phyloP scores from a whole-genome alignment of 306 rosid genomes.

The Dalbergia cultrata region DNA sequence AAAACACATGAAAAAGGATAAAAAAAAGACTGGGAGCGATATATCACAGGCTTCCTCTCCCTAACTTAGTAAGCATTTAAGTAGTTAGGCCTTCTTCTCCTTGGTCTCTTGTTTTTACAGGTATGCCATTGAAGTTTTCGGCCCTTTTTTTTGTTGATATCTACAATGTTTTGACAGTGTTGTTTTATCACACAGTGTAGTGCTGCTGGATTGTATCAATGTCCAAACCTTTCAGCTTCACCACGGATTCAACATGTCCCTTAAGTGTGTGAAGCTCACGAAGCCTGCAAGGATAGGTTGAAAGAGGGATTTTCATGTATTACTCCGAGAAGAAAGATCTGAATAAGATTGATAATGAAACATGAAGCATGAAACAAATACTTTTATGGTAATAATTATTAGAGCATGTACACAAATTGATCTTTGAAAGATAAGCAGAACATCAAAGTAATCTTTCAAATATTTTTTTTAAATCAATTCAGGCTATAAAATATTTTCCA shows the following conservation, averaged over 20 bases:
- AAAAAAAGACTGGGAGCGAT: conserved; percentile 49
- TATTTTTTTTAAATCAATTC: too few relatives aligned
- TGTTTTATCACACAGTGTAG: conserved; percentile 77
- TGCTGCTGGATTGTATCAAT: conserved; percentile 95
- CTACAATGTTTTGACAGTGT: conserved; percentile 24
- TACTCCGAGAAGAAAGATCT: neutral
- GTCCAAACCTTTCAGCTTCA: conserved; percentile 95
- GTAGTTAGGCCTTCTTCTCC: conserved; percentile 54
- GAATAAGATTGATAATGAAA: neutral
- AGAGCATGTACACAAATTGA: too few relatives aligned
- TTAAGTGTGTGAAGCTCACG: conserved; percentile 97
- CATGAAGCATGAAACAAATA: too few relatives aligned
- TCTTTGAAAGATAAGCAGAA: neutral
- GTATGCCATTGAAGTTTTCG: conserved; percentile 31
- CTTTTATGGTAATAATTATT: too few relatives aligned
- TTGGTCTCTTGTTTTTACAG: conserved; percentile 40
- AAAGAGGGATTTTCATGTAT: neutral
- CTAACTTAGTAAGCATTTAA: conserved; percentile 45
- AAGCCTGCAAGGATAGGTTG: conserved; percentile 60
- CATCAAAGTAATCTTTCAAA: neutral
- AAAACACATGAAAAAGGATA: conserved; percentile 45
- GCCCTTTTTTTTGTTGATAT: conserved; percentile 39
- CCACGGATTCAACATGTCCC: conserved; percentile 99
- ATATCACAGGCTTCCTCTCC: conserved; percentile 60
- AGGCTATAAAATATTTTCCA: too few relatives aligned